Percentiles rank a stretch among this genome's conserved stretches.
Conservation (phyloP, 1,284 basidiomycete species). For the Irpex rosettiformis region DNA sequence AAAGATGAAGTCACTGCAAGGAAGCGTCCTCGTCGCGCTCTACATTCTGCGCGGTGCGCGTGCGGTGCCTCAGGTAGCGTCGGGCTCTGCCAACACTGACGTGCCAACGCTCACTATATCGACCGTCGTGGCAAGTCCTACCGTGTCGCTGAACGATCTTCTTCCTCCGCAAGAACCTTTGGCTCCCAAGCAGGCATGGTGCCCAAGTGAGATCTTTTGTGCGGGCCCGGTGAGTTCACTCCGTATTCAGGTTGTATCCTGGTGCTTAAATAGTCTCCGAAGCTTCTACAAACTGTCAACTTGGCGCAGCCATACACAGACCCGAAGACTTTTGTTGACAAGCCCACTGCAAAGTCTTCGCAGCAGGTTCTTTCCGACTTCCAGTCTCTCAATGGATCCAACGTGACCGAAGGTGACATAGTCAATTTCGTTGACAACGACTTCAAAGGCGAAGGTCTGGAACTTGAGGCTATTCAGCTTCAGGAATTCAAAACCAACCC, state of each 20-base stretch:
- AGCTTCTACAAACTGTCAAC: conserved; percentile 86
- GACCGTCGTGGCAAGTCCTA: conserved; percentile 67
- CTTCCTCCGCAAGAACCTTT: conserved; percentile 68
- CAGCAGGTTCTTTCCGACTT: conserved; percentile 74
- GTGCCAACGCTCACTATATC: conserved; percentile 35
- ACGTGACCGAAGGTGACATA: conserved; percentile 54
- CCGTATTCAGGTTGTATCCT: background rate
- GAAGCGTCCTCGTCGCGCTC: conserved; percentile 6
- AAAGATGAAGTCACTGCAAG: conserved; percentile 6
- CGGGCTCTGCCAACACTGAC: conserved; percentile 13
- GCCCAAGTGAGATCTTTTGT: conserved; percentile 81
- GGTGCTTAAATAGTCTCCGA: background rate
- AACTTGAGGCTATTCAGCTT: conserved; percentile 66
- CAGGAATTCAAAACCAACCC: conserved; percentile 64
- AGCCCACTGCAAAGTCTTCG: conserved; percentile 70
- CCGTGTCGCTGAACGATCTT: conserved; percentile 45
- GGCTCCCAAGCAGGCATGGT: conserved; percentile 76
- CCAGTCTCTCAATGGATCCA: conserved; percentile 44
- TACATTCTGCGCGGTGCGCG: conserved; percentile 17
- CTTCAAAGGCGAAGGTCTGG: conserved; percentile 83
- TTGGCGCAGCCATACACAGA: conserved; percentile 75
- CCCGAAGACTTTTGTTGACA: conserved; percentile 90
- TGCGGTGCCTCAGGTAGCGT: conserved; percentile 24
- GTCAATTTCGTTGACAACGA: conserved; percentile 72
- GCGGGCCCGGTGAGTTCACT: conserved; percentile 60